These are phyloP conservation scores for Salvia hispanica DNA, from an alignment of 257 asterid species.

Conservation along the genomic window DNA sequence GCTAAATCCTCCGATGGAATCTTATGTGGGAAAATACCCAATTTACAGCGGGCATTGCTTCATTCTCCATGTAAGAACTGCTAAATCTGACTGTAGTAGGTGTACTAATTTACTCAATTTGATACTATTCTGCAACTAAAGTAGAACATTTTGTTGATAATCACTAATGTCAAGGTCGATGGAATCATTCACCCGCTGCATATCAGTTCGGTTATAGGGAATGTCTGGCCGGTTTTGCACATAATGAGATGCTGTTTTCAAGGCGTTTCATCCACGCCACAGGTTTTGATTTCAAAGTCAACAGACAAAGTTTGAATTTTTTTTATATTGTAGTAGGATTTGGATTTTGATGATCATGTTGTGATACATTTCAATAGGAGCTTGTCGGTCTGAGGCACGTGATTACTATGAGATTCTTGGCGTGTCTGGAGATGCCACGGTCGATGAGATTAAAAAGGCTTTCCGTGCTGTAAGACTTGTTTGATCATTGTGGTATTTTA, in stretches of 20 bases:
- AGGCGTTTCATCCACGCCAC: conserved; percentile 76
- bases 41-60: conserved; percentile 38
- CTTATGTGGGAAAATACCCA: conserved; percentile 36
- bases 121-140: neutral
- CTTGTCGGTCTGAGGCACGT: conserved; percentile 42
- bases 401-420: conserved; percentile 85
- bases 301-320: neutral
- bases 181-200: conserved; percentile 38
- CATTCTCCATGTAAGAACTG: conserved; percentile 54
- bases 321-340: neutral
- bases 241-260: conserved; percentile 36
- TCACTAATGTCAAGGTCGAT: conserved; percentile 34
- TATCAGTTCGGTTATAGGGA: conserved; percentile 35
- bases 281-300: conserved; percentile 47
- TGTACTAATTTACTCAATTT: neutral
- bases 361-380: conserved; percentile 44
- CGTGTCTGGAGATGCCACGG: conserved; percentile 61
- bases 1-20: conserved; percentile 39
- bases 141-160: conserved; percentile 5
- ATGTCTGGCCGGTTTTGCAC: conserved; percentile 38
- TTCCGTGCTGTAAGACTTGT: conserved; percentile 67
- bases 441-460: conserved; percentile 86
- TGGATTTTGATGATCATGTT: conserved; percentile 20
- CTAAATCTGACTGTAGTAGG: conserved; percentile 5
- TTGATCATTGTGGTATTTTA: conserved; percentile 11